These are phyloP conservation scores for Ceratobasidium theobromae DNA, from an alignment of 1,284 basidiomycete genomes.

Conservation along the genomic window DNA sequence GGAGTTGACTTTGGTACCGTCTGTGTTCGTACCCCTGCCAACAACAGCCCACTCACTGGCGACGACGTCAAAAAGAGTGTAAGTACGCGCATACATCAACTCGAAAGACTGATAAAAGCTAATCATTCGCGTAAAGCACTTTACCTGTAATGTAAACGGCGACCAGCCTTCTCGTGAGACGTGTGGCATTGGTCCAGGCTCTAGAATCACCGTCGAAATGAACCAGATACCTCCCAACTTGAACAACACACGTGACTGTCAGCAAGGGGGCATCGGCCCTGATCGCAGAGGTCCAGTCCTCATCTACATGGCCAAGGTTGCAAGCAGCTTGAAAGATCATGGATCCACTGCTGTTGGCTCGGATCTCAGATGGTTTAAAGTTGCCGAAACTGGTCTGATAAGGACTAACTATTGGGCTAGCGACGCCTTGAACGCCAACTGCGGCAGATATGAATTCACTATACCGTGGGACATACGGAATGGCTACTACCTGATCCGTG, in stretches of 20 bases:
- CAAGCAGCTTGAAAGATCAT: too few species aligned
- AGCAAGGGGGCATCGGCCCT: not conserved
- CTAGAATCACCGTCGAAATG: not conserved
- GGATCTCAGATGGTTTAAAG: not conserved
- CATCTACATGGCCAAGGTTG: not conserved
- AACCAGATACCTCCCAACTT: not conserved
- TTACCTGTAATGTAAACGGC: conserved; percentile 43
- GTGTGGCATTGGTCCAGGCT: not conserved
- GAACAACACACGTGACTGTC: not conserved
- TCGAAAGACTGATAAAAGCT: not conserved
- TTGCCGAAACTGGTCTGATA: not conserved
- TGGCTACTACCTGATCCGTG: not conserved
- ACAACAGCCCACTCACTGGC: conserved; percentile 18
- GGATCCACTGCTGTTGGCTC: not conserved
- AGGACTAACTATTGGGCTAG: not conserved
- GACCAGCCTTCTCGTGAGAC: conserved; percentile 47
- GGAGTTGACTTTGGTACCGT: conserved; percentile 9
- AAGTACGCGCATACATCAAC: not conserved
- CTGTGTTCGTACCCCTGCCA: not conserved
- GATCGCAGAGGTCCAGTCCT: not conserved
- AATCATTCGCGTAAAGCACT: not conserved
- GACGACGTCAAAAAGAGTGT: not conserved
- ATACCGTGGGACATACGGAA: not conserved
- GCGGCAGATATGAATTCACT: not conserved
- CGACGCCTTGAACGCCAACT: not conserved